phyloP scores from a whole-genome alignment of 2,329 filamentous ascomycete genomes.

The Stachybotrys elegans region DNA sequence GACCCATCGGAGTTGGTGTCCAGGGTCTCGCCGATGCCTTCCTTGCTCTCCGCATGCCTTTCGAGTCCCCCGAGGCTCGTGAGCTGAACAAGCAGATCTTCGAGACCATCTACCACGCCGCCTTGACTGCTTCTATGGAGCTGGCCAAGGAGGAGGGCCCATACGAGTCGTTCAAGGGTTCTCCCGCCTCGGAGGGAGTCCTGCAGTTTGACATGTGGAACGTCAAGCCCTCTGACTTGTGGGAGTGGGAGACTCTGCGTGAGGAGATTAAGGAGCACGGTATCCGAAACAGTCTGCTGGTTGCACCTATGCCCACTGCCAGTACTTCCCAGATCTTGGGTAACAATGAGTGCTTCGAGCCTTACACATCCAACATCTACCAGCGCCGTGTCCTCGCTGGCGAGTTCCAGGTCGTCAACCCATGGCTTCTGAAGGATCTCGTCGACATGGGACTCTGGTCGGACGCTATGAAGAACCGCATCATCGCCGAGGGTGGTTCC shows the following conservation, averaged over 20 bases:
- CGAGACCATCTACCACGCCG: slow-evolving; percentile 97
- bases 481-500: slow-evolving; percentile 94
- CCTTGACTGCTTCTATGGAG: slow-evolving; percentile 82
- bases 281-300: slow-evolving; percentile 88
- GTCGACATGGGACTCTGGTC: slow-evolving; percentile 98
- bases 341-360: slow-evolving; percentile 99
- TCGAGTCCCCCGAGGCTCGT: slow-evolving; percentile 91
- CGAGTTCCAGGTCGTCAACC: slow-evolving; percentile 99
- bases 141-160: slow-evolving; percentile 77
- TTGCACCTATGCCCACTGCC: slow-evolving; percentile 97
- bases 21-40: slow-evolving; percentile 98
- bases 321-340: slow-evolving; percentile 96
- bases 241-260: slow-evolving; percentile 92
- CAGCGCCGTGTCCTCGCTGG: slow-evolving; percentile 95
- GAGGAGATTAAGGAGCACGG: slow-evolving; percentile 88
- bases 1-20: slow-evolving; percentile 93
- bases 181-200: slow-evolving; percentile 88
- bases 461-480: slow-evolving; percentile 99
- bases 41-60: slow-evolving; percentile 92
- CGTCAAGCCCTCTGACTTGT: slow-evolving; percentile 86
- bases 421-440: slow-evolving; percentile 95
- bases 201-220: slow-evolving; percentile 99
- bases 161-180: slow-evolving; percentile 89
- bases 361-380: slow-evolving; percentile 99
- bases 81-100: slow-evolving; percentile 98